phyloP scores from a whole-genome alignment of 208 protist species.

The Crithidia bombi region DNA sequence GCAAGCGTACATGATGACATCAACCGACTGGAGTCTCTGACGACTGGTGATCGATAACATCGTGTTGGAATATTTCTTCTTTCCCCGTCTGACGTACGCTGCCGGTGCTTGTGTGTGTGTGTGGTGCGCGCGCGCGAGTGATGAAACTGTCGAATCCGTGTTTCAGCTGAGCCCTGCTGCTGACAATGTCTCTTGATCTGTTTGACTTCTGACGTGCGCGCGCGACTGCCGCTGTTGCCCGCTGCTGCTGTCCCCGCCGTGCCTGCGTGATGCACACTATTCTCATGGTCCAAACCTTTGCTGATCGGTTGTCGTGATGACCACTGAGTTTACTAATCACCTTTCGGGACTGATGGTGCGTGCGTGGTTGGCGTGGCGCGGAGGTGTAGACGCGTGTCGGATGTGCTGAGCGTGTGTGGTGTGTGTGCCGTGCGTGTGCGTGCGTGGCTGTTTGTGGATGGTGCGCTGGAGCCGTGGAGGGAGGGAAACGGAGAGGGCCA shows the following conservation, averaged over 20 bases:
- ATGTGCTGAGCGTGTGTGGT: neutral
- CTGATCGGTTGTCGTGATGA: slow-evolving; percentile 10
- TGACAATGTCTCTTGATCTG: slow-evolving; percentile 44
- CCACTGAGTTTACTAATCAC: slow-evolving; percentile 20
- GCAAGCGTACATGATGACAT: slow-evolving; percentile 33
- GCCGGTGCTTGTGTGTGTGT: slow-evolving; percentile 1
- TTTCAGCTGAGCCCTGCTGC: slow-evolving; percentile 51
- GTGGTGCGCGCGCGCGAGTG: slow-evolving; percentile 24
- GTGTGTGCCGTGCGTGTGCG: neutral
- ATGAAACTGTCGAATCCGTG: slow-evolving; percentile 61
- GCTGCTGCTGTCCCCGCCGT: neutral
- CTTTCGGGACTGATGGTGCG: slow-evolving; percentile 17
- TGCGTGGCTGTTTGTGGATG: no score
- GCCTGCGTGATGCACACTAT: slow-evolving; percentile 23
- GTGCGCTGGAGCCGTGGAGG: neutral
- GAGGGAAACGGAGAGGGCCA: neutral
- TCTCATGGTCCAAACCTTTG: slow-evolving; percentile 19
- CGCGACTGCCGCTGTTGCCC: neutral
- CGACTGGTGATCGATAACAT: slow-evolving; percentile 32
- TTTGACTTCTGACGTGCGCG: slow-evolving; percentile 40
- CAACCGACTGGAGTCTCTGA: slow-evolving; percentile 50
- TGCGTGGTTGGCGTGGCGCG: neutral
- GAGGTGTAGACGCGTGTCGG: no score
- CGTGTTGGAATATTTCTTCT: slow-evolving; percentile 31
- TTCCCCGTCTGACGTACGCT: slow-evolving; percentile 34